A percentile compares a stretch with the other conserved stretches of the same genome.
Evolutionary conservation across 1,284 basidiomycete species (phyloP).

Genomic region (Boletus sp.): DNA sequence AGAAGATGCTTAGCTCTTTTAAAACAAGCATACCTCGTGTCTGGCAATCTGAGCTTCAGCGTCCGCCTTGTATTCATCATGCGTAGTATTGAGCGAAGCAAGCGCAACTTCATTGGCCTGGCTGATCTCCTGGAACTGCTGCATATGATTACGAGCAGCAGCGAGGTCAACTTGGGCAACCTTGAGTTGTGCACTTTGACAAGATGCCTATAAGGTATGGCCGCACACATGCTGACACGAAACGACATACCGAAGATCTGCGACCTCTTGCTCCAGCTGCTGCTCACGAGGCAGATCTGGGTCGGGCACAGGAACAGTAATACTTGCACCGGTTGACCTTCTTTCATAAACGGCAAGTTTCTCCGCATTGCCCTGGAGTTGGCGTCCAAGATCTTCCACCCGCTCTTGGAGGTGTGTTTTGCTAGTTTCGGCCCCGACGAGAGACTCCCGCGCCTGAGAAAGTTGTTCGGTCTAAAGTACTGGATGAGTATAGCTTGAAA

Average conservation of each 20-base stretch:
- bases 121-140: slow-evolving; percentile 85
- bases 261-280: slow-evolving; percentile 83
- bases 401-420: slow-evolving; percentile 81
- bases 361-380: slow-evolving; percentile 78
- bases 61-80: slow-evolving; percentile 77
- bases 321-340: slow-evolving; percentile 45
- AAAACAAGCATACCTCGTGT: slow-evolving; percentile 59
- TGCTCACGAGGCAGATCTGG: slow-evolving; percentile 68
- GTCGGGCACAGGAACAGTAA: slow-evolving; percentile 40
- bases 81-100: slow-evolving; percentile 66
- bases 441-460: slow-evolving; percentile 70
- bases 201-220: slow-evolving; percentile 10
- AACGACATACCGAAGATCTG: slow-evolving; percentile 72
- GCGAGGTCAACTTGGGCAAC: slow-evolving; percentile 75
- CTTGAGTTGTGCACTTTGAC: slow-evolving; percentile 69
- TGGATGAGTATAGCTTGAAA: slow-evolving; percentile 14
- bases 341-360: slow-evolving; percentile 89
- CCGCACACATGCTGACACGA: neutral
- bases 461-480: slow-evolving; percentile 60
- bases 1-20: slow-evolving; percentile 4
- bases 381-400: slow-evolving; percentile 69
- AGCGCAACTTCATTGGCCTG: slow-evolving; percentile 81
- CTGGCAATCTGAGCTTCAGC: slow-evolving; percentile 67
- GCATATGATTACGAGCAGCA: slow-evolving; percentile 69
- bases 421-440: slow-evolving; percentile 79